These are phyloP conservation scores for Malus fusca DNA, from an alignment of 306 rosid species.

Conservation along the genomic window DNA sequence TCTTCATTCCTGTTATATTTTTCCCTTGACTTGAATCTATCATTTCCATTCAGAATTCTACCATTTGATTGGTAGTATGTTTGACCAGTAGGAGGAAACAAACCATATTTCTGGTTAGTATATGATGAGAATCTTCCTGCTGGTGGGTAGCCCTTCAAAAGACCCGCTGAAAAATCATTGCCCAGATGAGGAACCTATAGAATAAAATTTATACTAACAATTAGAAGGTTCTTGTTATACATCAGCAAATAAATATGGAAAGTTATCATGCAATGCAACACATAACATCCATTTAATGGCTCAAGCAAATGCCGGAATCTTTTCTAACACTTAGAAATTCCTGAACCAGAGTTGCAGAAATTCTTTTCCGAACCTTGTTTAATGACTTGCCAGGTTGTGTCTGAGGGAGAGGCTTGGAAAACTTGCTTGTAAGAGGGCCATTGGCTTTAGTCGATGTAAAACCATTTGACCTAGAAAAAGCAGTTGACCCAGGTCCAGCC, in stretches of 20 bases:
- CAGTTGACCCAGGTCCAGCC: conserved; percentile 19
- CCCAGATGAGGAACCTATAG: conserved; percentile 42
- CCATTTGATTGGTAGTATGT: conserved; percentile 27
- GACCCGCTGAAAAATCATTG: conserved; percentile 33
- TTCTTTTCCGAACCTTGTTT: conserved; percentile 34
- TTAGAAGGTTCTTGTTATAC: neutral
- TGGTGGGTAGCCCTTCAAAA: conserved; percentile 36
- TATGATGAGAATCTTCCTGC: conserved; percentile 31
- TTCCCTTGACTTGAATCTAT: conserved; percentile 27
- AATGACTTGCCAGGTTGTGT: conserved; percentile 20
- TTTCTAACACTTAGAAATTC: neutral
- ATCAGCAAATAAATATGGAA: neutral
- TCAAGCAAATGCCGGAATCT: neutral
- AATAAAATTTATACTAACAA: conserved; percentile 1
- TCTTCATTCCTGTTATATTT: conserved; percentile 31
- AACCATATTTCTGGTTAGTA: conserved; percentile 27
- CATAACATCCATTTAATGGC: neutral
- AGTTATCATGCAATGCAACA: neutral
- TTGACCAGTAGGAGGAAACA: conserved; percentile 18
- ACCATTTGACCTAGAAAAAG: conserved; percentile 30
- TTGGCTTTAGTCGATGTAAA: conserved; percentile 18
- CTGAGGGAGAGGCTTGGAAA: conserved; percentile 24
- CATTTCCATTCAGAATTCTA: conserved; percentile 33
- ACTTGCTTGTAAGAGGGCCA: conserved; percentile 25
- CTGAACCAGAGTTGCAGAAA: neutral